Evolutionary conservation across 75 land plant genomes (phyloP).

Genomic region (Sequoia sempervirens): DNA sequence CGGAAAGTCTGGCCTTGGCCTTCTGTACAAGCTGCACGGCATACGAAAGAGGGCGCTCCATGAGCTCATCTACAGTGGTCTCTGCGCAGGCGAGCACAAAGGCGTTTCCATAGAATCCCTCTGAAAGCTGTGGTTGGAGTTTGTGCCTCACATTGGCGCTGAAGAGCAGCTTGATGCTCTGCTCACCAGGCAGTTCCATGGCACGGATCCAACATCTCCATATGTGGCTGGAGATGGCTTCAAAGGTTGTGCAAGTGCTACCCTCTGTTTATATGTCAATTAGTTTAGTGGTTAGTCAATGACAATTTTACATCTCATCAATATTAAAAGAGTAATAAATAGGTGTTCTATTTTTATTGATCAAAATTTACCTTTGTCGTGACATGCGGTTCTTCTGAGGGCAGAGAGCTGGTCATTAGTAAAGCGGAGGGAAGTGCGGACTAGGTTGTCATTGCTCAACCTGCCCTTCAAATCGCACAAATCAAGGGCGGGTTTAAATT

Average conservation of each 20-base stretch:
- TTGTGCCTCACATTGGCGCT: conserved; percentile 37
- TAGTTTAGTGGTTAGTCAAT: too few species aligned
- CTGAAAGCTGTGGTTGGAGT: conserved; percentile 34
- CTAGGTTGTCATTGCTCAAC: conserved; percentile 30
- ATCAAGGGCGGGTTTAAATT: conserved; percentile 10
- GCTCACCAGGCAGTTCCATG: conserved; percentile 16
- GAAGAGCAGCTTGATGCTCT: conserved; percentile 53
- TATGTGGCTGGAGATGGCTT: conserved; percentile 54
- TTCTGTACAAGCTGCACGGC: conserved; percentile 45
- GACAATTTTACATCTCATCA: too few species aligned
- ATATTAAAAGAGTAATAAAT: too few species aligned
- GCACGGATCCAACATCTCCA: conserved; percentile 59
- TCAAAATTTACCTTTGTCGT: not conserved
- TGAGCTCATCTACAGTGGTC: conserved; percentile 27
- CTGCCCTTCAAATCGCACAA: conserved; percentile 5
- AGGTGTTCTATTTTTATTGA: too few species aligned
- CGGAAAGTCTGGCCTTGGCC: conserved; percentile 32
- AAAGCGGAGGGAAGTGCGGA: conserved; percentile 36
- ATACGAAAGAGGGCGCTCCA: conserved; percentile 16
- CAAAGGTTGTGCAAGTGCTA: conserved; percentile 63
- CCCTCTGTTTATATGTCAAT: too few species aligned
- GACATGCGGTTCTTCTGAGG: conserved; percentile 35
- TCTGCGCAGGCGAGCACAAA: conserved; percentile 63
- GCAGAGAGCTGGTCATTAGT: conserved; percentile 21
- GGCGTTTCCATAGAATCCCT: conserved; percentile 61